phyloP scores from a whole-genome alignment of 139 green algal genomes.

The Volvox reticuliferus region DNA sequence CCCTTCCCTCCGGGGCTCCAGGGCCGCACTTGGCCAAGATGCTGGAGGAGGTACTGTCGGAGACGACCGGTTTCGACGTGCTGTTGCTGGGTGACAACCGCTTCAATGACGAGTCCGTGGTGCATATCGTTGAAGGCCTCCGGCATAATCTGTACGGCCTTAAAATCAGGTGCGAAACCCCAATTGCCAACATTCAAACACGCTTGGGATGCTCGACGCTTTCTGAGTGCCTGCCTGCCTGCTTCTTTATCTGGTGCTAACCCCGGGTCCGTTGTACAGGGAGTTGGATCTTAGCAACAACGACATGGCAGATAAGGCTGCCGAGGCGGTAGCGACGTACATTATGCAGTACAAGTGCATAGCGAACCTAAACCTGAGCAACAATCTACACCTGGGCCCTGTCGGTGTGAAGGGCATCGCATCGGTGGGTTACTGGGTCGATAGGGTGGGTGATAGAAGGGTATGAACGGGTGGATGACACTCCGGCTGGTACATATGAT shows the following conservation, averaged over 20 bases:
- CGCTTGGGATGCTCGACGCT: no score
- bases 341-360: constrained; percentile 50
- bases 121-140: constrained; percentile 45
- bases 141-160: constrained; percentile 49
- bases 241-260: no score
- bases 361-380: constrained; percentile 13
- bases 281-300: constrained; percentile 47
- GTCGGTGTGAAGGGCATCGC: constrained; percentile 38
- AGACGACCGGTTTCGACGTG: constrained; percentile 38
- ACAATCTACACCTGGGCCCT: constrained; percentile 22
- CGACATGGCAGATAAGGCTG: constrained; percentile 28
- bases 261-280: neutral
- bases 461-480: no score
- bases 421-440: constrained; percentile 15
- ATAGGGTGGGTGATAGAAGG: no score
- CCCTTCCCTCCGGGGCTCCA: neutral
- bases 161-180: neutral
- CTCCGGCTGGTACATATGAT: no score
- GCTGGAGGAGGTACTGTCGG: constrained; percentile 56
- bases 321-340: constrained; percentile 40
- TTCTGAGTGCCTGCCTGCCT: no score
- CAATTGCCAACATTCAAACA: no score
- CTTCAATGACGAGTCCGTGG: constrained; percentile 42
- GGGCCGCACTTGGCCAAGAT: constrained; percentile 52
- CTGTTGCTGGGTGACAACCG: constrained; percentile 53